Conservation (phyloP, 23 red algal genomes). For the Gracilaria domingensis region DNA sequence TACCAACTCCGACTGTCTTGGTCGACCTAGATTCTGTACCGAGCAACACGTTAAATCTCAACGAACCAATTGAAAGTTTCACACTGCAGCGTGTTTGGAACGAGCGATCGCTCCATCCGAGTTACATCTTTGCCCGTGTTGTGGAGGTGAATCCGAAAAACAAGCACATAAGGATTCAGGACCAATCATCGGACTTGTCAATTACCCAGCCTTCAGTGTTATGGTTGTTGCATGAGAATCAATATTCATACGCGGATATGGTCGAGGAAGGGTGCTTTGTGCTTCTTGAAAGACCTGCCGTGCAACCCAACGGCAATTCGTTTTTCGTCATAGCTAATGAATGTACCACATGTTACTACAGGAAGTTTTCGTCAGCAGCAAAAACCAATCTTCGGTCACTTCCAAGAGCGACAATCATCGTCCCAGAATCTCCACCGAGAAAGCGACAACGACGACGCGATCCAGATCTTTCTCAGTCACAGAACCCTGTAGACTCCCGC, state of each 20-base stretch:
- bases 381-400: background rate
- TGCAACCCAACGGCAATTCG: constrained; percentile 44
- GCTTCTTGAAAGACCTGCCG: constrained; percentile 16
- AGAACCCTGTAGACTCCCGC: background rate
- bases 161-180: constrained; percentile 25
- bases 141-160: background rate
- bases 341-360: constrained; percentile 14
- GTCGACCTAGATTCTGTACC: constrained; percentile 39
- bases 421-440: constrained; percentile 1
- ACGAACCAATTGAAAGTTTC: constrained; percentile 35
- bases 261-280: constrained; percentile 31
- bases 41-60: background rate
- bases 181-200: background rate
- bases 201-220: constrained; percentile 33
- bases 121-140: constrained; percentile 38
- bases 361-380: background rate
- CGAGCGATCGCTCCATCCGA: constrained; percentile 36
- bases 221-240: constrained; percentile 36
- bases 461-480: constrained; percentile 16
- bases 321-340: constrained; percentile 29
- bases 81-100: constrained; percentile 59
- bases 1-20: constrained; percentile 34
- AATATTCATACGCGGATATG: background rate
- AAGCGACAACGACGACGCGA: constrained; percentile 38
- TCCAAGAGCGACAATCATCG: background rate